Evolutionary conservation across 352 stramenopile genomes (phyloP), one percentile per base, ranked within the genome.

Genomic region (Globisporangium perplexum): DNA sequence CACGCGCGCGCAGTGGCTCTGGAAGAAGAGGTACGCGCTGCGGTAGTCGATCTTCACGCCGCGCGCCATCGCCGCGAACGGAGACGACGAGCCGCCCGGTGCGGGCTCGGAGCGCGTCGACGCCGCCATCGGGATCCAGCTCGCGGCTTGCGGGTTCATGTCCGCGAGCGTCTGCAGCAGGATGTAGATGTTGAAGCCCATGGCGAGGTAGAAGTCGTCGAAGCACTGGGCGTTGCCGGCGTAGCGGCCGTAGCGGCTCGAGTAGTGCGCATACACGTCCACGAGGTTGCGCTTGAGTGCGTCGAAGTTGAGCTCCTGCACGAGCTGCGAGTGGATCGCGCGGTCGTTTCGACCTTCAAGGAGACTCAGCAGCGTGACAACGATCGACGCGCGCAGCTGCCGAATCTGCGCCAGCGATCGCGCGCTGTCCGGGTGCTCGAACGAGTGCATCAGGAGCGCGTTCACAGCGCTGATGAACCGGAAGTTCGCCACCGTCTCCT

Each of bases 171-270:
- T 73, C 59, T 86, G 77, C 30, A 91, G 69, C 18, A 91, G 50
- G 22, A 91, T 81, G 48, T 85, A 86, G 24, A 91, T 78, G 52
- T 91, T 89, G 51, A 91, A 89, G 1, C 80, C 80, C 74, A 88
- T 88, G 2, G 65, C 69, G 20, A 91, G 52, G 30, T 83, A 87
- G 5, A 74, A 83, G 46, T 91, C 77, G 18, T 79, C 50, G 47
- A 72, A 86, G 62, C 80, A 91, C 11, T 63, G 55, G 10, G 68
- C 55, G 49, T 89, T 87, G 1, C 77, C 77, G 30, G 73, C 68
- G 49, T 88, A 90, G 33, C 33, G 57, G 10, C 62, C 69, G 23
- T 74, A 51, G 0, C 66, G 62, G 2, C 28, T 42, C 11, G 76
- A 30, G 31, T 83, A 90, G 43, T 90, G 63, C 8, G 48, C 24